Conservation (phyloP, 148 eudicot species). For the Pharnaceum exiguum region DNA sequence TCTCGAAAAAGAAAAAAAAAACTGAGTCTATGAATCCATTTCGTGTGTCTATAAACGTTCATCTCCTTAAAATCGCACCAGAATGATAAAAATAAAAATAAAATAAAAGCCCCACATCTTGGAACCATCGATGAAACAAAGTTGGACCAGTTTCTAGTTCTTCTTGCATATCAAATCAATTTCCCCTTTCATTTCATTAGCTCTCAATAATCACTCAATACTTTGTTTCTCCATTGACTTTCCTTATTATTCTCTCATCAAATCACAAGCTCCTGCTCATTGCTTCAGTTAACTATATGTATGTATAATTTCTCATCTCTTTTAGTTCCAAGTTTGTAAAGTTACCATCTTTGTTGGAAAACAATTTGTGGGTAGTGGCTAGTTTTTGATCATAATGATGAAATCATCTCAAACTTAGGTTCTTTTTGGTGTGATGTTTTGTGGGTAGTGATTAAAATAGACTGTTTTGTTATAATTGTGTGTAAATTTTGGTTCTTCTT, state of each 20-base stretch:
- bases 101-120: too few species aligned
- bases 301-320: neutral
- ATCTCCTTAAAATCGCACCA: too few species aligned
- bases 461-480: neutral
- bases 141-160: neutral
- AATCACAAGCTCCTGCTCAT: neutral
- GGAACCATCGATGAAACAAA: neutral
- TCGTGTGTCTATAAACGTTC: too few species aligned
- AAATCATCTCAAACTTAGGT: too few species aligned
- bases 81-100: too few species aligned
- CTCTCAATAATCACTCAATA: neutral
- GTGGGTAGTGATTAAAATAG: neutral
- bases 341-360: neutral
- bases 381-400: neutral
- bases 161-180: neutral
- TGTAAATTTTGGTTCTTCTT: neutral
- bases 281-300: neutral
- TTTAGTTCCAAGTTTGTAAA: neutral
- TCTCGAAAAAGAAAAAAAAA: too few species aligned
- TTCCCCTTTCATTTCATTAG: neutral
- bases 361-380: slow-evolving; percentile 2
- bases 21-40: too few species aligned
- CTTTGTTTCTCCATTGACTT: neutral
- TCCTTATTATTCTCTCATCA: neutral
- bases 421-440: neutral